A percentile compares a stretch with the other conserved stretches of the same genome.
Evolutionary conservation across 139 green algal species (phyloP).

Genomic region (Pleodorina starrii): DNA sequence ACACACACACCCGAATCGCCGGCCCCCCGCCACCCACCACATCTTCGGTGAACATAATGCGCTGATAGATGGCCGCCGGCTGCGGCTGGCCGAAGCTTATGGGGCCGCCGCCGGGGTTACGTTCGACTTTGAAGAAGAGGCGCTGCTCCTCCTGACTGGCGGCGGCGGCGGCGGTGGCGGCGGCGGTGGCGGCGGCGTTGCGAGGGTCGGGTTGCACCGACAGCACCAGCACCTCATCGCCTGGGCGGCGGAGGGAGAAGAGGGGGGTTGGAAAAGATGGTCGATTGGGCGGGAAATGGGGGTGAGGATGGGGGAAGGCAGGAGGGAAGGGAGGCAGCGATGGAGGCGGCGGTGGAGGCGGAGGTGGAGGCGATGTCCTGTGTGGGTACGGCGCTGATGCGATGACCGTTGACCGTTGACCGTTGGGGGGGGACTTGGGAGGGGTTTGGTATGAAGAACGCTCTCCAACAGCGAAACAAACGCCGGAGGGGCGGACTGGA

Average conservation of each 20-base stretch:
- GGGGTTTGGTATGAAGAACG: too few species aligned
- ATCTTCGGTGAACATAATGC: neutral
- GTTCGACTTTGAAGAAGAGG: neutral
- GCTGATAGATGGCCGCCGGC: neutral
- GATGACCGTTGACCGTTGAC: too few species aligned
- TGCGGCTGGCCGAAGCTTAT: neutral
- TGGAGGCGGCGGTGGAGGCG: neutral
- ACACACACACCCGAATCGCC: neutral
- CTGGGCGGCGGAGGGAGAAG: neutral
- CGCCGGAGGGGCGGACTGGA: too few species aligned
- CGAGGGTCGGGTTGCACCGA: neutral
- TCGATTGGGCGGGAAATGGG: neutral
- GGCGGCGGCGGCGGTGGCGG: neutral
- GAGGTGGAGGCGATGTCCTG: neutral
- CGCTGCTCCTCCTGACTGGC: neutral
- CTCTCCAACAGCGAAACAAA: too few species aligned
- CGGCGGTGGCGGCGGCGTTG: neutral
- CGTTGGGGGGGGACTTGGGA: too few species aligned
- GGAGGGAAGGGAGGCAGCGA: neutral
- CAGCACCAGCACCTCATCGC: constrained; percentile 12
- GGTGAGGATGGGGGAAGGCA: neutral
- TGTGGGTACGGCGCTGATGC: too few species aligned
- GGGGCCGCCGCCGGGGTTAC: neutral
- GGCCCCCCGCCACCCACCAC: constrained; percentile 10
- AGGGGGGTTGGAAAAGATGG: neutral